These are phyloP conservation scores for Penicillium atrosanguineum DNA, from an alignment of 495 filamentous ascomycete species.

Conservation along the genomic window DNA sequence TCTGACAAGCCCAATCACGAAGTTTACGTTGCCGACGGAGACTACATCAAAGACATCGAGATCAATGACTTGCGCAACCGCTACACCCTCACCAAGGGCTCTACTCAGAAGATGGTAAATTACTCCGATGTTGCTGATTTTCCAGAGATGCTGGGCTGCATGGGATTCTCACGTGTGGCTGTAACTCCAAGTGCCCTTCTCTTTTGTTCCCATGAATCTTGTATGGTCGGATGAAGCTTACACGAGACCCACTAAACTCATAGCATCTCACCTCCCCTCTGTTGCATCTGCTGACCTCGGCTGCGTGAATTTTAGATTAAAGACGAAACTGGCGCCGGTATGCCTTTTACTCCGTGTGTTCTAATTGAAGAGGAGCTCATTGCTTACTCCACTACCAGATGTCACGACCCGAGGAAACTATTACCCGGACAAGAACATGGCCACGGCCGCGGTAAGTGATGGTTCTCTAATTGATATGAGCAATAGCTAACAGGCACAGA, in stretches of 20 bases:
- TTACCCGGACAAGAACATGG: conserved; percentile 96
- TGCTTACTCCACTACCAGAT: conserved; percentile 70
- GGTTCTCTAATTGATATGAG: not conserved
- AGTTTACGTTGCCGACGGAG: conserved; percentile 90
- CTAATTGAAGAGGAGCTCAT: conserved; percentile 57
- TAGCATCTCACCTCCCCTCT: conserved; percentile 72
- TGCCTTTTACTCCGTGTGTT: conserved; percentile 57
- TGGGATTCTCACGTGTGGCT: conserved; percentile 32
- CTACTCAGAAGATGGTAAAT: conserved; percentile 99
- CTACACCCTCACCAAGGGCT: conserved; percentile 95
- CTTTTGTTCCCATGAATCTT: conserved; percentile 40
- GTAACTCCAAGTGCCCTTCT: conserved; percentile 37
- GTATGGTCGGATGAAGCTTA: conserved; percentile 79
- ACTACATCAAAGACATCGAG: conserved; percentile 97
- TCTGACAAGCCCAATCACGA: conserved; percentile 71
- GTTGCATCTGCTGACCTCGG: conserved; percentile 97
- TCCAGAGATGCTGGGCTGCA: conserved; percentile 48
- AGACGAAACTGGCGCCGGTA: conserved; percentile 99
- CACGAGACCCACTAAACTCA: conserved; percentile 56
- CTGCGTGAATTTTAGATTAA: conserved; percentile 97
- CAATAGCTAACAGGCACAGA: conserved; percentile 48
- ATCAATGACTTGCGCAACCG: conserved; percentile 97
- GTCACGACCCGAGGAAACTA: conserved; percentile 96
- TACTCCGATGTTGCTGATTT: conserved; percentile 77
- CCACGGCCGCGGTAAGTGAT: conserved; percentile 77